Evolutionary conservation across 768 basidiomycete species (phyloP), one percentile per base, ranked within the genome.

Genomic region (Cystobasidium tubakii): DNA sequence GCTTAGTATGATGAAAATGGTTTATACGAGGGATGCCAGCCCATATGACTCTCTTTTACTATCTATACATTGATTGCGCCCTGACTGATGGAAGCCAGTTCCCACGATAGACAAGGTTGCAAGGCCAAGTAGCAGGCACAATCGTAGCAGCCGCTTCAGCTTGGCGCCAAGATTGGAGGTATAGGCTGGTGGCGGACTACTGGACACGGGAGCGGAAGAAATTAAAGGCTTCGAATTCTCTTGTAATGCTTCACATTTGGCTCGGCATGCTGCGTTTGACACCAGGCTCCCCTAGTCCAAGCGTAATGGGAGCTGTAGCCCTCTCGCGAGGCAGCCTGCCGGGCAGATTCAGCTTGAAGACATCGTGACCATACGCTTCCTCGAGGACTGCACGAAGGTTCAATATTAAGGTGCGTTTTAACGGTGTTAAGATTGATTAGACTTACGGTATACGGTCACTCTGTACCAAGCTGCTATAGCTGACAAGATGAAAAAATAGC

Each of bases 401-500:
- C 54, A 25, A 33, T 57, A 12, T 6, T 33, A 33, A 33, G 31
- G 19, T 33, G 4, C 54, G 19, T 6, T 57, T 25, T 12, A 57
- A 57, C 23, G 54, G 39, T 39, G 7, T 57, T 33, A 25, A 57
- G 4, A 33, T 33, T 57, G 54, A 19, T 23, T 25, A 25, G 31
- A 33, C 54, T 57, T 57, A 57, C 54, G 54, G 54, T 57, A 57
- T 57, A 57, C 54, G 12, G 54, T 57, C 23, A 57, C 54, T 57
- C 54, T 57, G 54, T 57, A 57, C 54, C 54, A 57, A 25, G 54
- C 54, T 33, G 54, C 54, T 25, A 57, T 57, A 57, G 54, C 54
- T 33, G 54, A 57, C 25, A 57, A 19, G 54, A 57, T 57, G 19
- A 57, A 57, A 19, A 57, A 57, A 33, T 57, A 57, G 6, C 54